Conservation (phyloP, 108 stramenopile species). For the Nitzschia inconspicua region DNA sequence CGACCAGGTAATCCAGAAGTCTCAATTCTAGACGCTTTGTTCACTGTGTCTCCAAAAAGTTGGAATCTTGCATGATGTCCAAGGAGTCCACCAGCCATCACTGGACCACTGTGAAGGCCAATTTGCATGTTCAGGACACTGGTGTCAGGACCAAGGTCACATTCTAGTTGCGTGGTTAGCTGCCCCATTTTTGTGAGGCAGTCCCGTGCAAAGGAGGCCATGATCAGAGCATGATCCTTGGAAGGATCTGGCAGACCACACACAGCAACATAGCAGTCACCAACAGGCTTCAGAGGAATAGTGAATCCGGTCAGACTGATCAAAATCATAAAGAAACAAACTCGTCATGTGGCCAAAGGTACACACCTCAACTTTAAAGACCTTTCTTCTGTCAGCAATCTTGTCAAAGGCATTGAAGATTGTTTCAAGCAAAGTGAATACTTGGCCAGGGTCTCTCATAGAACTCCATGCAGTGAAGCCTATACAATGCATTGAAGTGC, state of each 20-base stretch:
- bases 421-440: slow-evolving; percentile 48
- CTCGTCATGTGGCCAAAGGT: not conserved
- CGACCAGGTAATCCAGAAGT: slow-evolving; percentile 29
- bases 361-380: slow-evolving; percentile 37
- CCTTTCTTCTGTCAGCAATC: slow-evolving; percentile 12
- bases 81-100: slow-evolving; percentile 18
- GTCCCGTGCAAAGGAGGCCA: slow-evolving; percentile 51
- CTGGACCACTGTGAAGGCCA: slow-evolving; percentile 17
- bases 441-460: slow-evolving; percentile 36
- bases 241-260: slow-evolving; percentile 39
- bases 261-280: slow-evolving; percentile 57
- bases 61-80: slow-evolving; percentile 32
- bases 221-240: slow-evolving; percentile 43
- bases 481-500: no score
- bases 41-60: slow-evolving; percentile 55
- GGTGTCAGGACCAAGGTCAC: not conserved
- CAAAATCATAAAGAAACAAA: not conserved
- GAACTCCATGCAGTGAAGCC: slow-evolving; percentile 49
- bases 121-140: slow-evolving; percentile 2
- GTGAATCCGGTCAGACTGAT: no score
- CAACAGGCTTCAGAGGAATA: no score
- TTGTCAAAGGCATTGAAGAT: slow-evolving; percentile 32
- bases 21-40: slow-evolving; percentile 61
- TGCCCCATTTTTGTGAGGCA: slow-evolving; percentile 21
- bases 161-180: not conserved